Evolutionary conservation across 768 basidiomycete genomes (phyloP).

Genomic region (Auricularia heimuer): DNA sequence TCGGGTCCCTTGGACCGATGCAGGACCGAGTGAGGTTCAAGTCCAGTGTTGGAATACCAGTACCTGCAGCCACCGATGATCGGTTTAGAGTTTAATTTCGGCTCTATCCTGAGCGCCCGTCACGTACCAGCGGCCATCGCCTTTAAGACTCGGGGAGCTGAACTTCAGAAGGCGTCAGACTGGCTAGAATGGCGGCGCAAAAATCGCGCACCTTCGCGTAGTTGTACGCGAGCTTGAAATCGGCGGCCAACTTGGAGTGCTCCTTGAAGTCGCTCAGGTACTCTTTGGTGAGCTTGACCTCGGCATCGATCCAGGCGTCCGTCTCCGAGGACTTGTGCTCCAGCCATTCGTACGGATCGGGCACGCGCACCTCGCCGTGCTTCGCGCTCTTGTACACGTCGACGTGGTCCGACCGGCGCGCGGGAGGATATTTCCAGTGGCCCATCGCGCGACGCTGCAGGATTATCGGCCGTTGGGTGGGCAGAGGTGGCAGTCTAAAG

Average conservation of each 20-base stretch:
- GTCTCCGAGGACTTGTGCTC: slow-evolving; percentile 56
- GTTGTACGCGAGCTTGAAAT: background rate
- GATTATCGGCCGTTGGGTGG: background rate
- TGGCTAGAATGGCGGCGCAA: slow-evolving; percentile 41
- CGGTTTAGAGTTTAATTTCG: background rate
- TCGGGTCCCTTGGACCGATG: slow-evolving; percentile 46
- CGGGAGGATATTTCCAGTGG: slow-evolving; percentile 39
- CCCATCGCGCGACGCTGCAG: background rate
- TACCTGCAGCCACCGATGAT: slow-evolving; percentile 26
- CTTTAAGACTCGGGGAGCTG: slow-evolving; percentile 46
- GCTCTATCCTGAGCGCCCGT: background rate
- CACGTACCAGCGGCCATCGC: slow-evolving; percentile 50
- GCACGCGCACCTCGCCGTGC: slow-evolving; percentile 50
- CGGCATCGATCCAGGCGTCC: slow-evolving; percentile 27
- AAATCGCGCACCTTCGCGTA: background rate
- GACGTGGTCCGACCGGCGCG: slow-evolving; percentile 55
- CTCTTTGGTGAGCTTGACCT: slow-evolving; percentile 6
- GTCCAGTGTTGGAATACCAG: slow-evolving; percentile 70
- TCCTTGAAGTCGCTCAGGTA: slow-evolving; percentile 2
- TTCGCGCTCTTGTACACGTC: slow-evolving; percentile 59
- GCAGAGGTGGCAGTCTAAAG: background rate
- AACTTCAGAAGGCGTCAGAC: slow-evolving; percentile 53
- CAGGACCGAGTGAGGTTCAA: slow-evolving; percentile 61
- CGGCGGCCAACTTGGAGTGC: background rate
- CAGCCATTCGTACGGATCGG: slow-evolving; percentile 70